phyloP scores from a whole-genome alignment of 352 stramenopile species.

The Phytopythium aichiense region DNA sequence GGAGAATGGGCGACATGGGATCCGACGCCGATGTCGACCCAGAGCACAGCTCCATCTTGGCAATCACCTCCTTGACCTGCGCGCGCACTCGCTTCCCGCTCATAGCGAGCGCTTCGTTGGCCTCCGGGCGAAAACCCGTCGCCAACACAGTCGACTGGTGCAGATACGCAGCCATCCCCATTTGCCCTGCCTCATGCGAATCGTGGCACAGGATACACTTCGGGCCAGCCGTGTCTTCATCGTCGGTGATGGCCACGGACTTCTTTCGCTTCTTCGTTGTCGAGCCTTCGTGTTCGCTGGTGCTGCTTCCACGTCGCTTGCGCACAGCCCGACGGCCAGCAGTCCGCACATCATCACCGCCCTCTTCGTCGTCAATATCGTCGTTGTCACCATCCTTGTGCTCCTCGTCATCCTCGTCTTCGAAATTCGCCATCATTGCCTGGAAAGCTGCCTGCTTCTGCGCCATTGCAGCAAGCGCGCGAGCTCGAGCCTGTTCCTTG shows the following conservation, averaged over 20 bases:
- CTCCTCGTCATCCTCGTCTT: constrained; percentile 33
- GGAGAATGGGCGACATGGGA: constrained; percentile 45
- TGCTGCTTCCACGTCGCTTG: constrained; percentile 41
- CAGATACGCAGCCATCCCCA: constrained; percentile 82
- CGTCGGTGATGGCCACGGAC: constrained; percentile 10
- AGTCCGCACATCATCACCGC: constrained; percentile 8
- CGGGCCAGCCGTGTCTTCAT: constrained; percentile 24
- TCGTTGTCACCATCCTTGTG: constrained; percentile 21
- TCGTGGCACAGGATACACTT: constrained; percentile 88
- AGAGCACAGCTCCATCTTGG: constrained; percentile 85
- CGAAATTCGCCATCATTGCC: constrained; percentile 68
- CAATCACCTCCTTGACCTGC: constrained; percentile 68
- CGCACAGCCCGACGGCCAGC: constrained; percentile 15
- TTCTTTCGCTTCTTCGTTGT: constrained; percentile 43
- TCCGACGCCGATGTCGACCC: constrained; percentile 35
- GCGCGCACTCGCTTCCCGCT: constrained; percentile 51
- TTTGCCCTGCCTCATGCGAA: constrained; percentile 68
- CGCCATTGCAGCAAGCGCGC: constrained; percentile 74
- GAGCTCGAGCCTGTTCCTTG: constrained; percentile 74
- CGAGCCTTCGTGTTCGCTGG: constrained; percentile 25
- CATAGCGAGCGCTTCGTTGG: constrained; percentile 49
- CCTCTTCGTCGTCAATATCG: constrained; percentile 17
- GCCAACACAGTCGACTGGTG: constrained; percentile 86
- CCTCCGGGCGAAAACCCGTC: constrained; percentile 64
- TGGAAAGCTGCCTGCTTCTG: constrained; percentile 82